A percentile compares a stretch with the other conserved stretches of the same genome.
These are phyloP conservation scores for Penicillium diatomitis DNA, from an alignment of 495 filamentous ascomycete species.

Conservation along the genomic window DNA sequence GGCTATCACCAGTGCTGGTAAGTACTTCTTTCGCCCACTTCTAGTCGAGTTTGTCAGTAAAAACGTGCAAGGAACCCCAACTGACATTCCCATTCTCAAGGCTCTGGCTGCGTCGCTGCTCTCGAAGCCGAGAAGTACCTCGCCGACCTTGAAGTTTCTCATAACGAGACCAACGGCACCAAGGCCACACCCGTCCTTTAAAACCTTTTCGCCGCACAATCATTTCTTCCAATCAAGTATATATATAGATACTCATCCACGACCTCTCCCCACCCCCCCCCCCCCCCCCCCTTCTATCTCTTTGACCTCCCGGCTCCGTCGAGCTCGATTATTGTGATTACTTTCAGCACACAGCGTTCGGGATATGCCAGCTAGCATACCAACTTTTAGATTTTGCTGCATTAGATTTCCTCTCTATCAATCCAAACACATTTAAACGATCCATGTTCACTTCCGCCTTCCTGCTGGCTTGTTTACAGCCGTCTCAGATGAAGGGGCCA, in stretches of 20 bases:
- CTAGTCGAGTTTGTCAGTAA: too few species aligned
- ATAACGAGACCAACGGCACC: constrained; percentile 27
- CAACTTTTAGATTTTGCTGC: constrained; percentile 12
- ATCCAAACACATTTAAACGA: too few species aligned
- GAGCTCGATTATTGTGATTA: constrained; percentile 5
- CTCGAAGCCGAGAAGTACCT: constrained; percentile 85
- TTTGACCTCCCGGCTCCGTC: too few species aligned
- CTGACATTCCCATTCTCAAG: constrained; percentile 32
- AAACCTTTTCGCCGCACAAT: constrained; percentile 4
- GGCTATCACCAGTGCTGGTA: constrained; percentile 95
- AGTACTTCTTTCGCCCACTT: constrained; percentile 17
- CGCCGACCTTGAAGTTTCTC: constrained; percentile 23
- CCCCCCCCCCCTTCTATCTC: background rate
- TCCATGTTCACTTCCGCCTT: too few species aligned
- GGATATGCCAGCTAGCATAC: background rate
- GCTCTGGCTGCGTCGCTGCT: constrained; percentile 88
- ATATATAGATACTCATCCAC: background rate
- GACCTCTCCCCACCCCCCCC: background rate
- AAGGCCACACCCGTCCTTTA: constrained; percentile 55
- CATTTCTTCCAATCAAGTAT: too few species aligned
- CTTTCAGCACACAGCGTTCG: constrained; percentile 7
- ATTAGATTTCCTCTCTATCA: constrained; percentile 4
- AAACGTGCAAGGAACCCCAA: background rate
- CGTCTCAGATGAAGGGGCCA: too few species aligned
- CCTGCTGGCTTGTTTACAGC: too few species aligned